phyloP scores from a whole-genome alignment of 139 green algal genomes.

The Coelastrella sp. region DNA sequence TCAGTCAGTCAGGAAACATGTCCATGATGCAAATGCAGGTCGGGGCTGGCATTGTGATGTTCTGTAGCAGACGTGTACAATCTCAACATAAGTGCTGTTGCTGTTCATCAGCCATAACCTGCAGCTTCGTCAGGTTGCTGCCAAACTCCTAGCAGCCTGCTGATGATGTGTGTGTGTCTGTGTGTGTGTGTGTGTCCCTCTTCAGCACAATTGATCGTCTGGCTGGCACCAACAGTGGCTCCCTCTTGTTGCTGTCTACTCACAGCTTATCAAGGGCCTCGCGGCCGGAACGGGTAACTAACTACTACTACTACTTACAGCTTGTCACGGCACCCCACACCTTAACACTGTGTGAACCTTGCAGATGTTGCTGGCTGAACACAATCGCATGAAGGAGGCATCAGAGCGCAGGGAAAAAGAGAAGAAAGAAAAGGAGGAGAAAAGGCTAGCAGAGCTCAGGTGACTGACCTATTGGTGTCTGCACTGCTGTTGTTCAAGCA shows the following conservation, averaged over 20 bases:
- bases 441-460: conserved; percentile 50
- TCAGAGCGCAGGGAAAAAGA: conserved; percentile 57
- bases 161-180: no score
- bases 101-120: no score
- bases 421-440: conserved; percentile 61
- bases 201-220: no score
- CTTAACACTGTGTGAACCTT: background rate
- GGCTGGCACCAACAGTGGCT: no score
- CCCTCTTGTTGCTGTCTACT: no score
- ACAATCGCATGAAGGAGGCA: conserved; percentile 63
- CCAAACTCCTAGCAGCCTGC: no score
- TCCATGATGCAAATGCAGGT: conserved; percentile 71
- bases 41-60: background rate
- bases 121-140: no score
- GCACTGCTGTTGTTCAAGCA: background rate
- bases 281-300: no score
- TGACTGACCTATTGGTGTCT: background rate
- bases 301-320: no score
- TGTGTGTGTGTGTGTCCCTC: no score
- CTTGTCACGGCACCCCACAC: no score
- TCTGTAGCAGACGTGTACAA: background rate
- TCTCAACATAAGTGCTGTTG: background rate
- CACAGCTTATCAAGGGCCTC: no score
- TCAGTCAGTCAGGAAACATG: conserved; percentile 38
- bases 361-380: conserved; percentile 66